A percentile compares a stretch with the other conserved stretches of the same genome.
These are phyloP conservation scores for Magnusiomyces suaveolens DNA, from an alignment of 1,139 yeast genomes.

Conservation along the genomic window DNA sequence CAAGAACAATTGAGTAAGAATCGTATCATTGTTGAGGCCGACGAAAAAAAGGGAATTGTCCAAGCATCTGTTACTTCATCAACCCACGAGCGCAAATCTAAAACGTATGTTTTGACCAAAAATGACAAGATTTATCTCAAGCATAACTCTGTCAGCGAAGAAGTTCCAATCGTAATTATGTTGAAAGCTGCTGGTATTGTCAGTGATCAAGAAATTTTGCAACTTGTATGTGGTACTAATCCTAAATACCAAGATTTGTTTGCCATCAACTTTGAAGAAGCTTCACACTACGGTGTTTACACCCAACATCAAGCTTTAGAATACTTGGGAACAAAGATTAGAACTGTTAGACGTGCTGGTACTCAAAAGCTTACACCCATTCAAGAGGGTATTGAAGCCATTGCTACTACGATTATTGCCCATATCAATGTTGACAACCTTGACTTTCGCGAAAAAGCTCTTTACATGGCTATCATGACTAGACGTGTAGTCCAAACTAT, in stretches of 20 bases:
- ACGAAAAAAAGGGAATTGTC: conserved; percentile 84
- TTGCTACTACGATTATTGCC: conserved; percentile 93
- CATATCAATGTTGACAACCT: conserved; percentile 80
- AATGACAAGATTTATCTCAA: conserved; percentile 82
- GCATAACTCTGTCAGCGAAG: conserved; percentile 92
- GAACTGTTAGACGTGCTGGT: conserved; percentile 79
- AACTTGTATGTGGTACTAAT: conserved; percentile 85
- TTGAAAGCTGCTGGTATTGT: conserved; percentile 92
- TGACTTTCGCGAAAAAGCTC: conserved; percentile 87
- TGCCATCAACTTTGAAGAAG: conserved; percentile 89
- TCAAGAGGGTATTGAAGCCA: conserved; percentile 96
- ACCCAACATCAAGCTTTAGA: conserved; percentile 93
- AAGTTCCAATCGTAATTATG: conserved; percentile 85
- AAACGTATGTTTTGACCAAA: conserved; percentile 89
- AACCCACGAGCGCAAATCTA: conserved; percentile 94
- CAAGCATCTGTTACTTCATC: conserved; percentile 97
- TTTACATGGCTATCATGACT: conserved; percentile 93
- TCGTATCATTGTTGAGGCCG: conserved; percentile 96
- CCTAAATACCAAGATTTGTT: conserved; percentile 84
- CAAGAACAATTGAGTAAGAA: conserved; percentile 96
- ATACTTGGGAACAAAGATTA: conserved; percentile 82
- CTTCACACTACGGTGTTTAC: conserved; percentile 72
- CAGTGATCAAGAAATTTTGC: conserved; percentile 87
- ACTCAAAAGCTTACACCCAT: conserved; percentile 68
- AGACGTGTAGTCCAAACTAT: conserved; percentile 93